Evolutionary conservation across 345 rosid genomes (phyloP), one percentile per base, ranked within the genome.

Genomic region (Rhodamnia argentea): DNA sequence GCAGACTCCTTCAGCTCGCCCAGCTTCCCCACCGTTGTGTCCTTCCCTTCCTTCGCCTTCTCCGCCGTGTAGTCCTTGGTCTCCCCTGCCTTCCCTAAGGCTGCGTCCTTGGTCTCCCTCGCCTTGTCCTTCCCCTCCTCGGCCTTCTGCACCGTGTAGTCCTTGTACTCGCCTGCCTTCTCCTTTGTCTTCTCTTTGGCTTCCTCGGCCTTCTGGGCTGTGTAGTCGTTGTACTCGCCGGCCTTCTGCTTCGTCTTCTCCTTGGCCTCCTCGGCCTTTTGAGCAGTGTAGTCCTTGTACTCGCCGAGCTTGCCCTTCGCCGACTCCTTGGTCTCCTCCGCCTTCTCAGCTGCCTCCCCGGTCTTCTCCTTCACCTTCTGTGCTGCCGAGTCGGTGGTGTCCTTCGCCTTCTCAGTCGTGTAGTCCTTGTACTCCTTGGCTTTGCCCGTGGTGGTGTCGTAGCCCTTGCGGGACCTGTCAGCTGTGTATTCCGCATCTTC

Each of bases 1-100:
- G 96, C 93, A n/a, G 90, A 86, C 44, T 93, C 95, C 87, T 91
- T 93, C 83, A 88, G 84, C 88, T 88, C 94, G 0, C 88, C 90
- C 8, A 90, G 87, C 90, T 90, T 92, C 82, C 91, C 87, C 20
- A 47, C 86, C 8, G 88, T 86, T 11, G 40, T 50, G 4, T 92
- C 93, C 87, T 90, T 91, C 4, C 89, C 92, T 50, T 93, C 90
- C 85, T 58, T 82, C 0, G 92, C 89, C 82, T 90, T 92, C 10
- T 89, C 90, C 5, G 88, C 76, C 3, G 87, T 50, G 2, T 83
- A 50, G 32, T 88, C 88, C 47, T 83, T 58, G 51, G 18, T n/a
- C 84, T 86, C 86, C 29, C 52, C 54, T 3, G 86, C 83, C 51
- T 87, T 86, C 14, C 89, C 88, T 75, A 52, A 70, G 1, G 62